A percentile compares a stretch with the other conserved stretches of the same genome.
Evolutionary conservation across 768 basidiomycete species (phyloP).

Genomic region (Clitopilus passeckerianus): DNA sequence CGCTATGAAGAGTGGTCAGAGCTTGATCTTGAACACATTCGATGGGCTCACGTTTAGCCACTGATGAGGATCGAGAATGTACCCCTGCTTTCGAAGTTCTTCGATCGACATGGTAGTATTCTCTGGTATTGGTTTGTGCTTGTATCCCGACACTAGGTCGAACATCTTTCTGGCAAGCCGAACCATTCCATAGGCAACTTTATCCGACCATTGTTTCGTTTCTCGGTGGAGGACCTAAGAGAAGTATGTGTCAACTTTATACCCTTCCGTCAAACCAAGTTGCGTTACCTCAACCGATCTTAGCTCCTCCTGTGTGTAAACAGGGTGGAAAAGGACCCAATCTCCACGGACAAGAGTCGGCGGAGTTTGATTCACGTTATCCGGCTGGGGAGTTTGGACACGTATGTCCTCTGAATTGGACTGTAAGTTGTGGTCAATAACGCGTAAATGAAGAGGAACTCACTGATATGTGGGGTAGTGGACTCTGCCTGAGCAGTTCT

Average conservation of each 20-base stretch:
- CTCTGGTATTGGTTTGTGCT: slow-evolving; percentile 61
- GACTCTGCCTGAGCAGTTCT: slow-evolving; percentile 13
- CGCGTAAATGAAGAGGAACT: background rate
- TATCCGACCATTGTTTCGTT: slow-evolving; percentile 66
- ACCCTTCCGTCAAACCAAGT: background rate
- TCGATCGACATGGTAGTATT: slow-evolving; percentile 60
- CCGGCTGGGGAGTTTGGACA: slow-evolving; percentile 28
- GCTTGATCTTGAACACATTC: background rate
- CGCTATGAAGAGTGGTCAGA: slow-evolving; percentile 27
- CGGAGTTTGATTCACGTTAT: slow-evolving; percentile 46
- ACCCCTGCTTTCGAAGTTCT: slow-evolving; percentile 71
- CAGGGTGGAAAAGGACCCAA: slow-evolving; percentile 93
- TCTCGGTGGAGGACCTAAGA: slow-evolving; percentile 64
- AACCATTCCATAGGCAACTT: slow-evolving; percentile 63
- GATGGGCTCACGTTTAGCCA: slow-evolving; percentile 64
- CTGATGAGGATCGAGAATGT: slow-evolving; percentile 64
- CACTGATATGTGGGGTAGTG: slow-evolving; percentile 15
- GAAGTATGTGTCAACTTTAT: background rate
- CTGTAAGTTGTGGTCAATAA: background rate
- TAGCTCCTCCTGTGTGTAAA: slow-evolving; percentile 74
- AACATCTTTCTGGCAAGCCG: slow-evolving; percentile 59
- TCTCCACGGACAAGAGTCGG: slow-evolving; percentile 54
- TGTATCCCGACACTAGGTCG: slow-evolving; percentile 85
- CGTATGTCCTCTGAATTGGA: slow-evolving; percentile 9
- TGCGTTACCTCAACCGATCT: slow-evolving; percentile 60